Percentiles rank a stretch among this genome's conserved stretches.
These are phyloP conservation scores for Tremella fuciformis DNA, from an alignment of 768 basidiomycete genomes.

Conservation along the genomic window DNA sequence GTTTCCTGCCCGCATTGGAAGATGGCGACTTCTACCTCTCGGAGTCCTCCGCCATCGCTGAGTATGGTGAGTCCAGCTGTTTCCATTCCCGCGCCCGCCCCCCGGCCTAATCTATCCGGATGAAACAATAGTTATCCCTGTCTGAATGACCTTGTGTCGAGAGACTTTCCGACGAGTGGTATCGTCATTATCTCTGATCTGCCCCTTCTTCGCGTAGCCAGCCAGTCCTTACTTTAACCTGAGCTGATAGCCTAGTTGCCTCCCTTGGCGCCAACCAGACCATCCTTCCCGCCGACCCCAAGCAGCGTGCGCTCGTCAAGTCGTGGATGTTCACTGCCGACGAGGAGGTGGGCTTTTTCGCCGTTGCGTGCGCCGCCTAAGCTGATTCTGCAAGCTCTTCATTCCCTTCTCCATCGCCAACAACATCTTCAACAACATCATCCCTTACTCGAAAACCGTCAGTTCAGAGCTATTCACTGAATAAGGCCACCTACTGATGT, in stretches of 20 bases:
- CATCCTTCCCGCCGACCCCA: slow-evolving; percentile 64
- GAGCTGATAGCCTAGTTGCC: slow-evolving; percentile 60
- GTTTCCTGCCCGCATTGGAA: slow-evolving; percentile 70
- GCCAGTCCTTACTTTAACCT: too few relatives aligned
- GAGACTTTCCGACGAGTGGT: slow-evolving; percentile 54
- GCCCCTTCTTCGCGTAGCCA: neutral
- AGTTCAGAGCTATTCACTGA: slow-evolving; percentile 7
- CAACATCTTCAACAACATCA: slow-evolving; percentile 54
- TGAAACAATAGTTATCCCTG: slow-evolving; percentile 69
- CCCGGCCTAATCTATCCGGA: slow-evolving; percentile 44
- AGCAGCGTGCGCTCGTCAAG: slow-evolving; percentile 73
- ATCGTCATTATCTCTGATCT: slow-evolving; percentile 51
- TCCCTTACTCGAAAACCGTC: slow-evolving; percentile 73
- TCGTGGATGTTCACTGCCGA: slow-evolving; percentile 82
- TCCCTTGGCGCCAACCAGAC: slow-evolving; percentile 70
- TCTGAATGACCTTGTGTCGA: slow-evolving; percentile 65
- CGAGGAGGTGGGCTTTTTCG: slow-evolving; percentile 57
- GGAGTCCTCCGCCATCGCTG: slow-evolving; percentile 76
- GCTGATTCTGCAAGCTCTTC: slow-evolving; percentile 33
- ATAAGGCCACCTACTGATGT: neutral
- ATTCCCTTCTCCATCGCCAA: slow-evolving; percentile 55
- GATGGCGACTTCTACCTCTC: slow-evolving; percentile 71
- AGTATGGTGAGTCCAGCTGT: slow-evolving; percentile 69
- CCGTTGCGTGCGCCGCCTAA: slow-evolving; percentile 6
- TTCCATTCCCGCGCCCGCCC: slow-evolving; percentile 1